A percentile compares a stretch with the other conserved stretches of the same genome.
These are phyloP conservation scores for Monosporascus sp. DNA, from an alignment of 2,329 filamentous ascomycete genomes.

Conservation along the genomic window DNA sequence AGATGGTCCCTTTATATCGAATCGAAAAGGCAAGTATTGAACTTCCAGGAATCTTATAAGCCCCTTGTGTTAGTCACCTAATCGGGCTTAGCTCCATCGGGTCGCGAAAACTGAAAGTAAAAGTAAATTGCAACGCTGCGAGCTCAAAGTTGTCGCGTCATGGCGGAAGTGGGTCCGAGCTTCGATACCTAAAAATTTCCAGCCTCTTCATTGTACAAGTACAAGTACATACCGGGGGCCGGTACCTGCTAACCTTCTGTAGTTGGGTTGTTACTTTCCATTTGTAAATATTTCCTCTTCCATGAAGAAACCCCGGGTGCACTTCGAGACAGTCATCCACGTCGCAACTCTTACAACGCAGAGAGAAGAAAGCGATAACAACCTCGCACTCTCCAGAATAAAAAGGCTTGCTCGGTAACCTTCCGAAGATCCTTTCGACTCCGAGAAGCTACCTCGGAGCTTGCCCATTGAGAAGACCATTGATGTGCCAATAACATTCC, in stretches of 20 bases:
- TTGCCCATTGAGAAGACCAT: constrained; percentile 15
- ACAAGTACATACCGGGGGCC: neutral
- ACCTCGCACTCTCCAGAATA: neutral
- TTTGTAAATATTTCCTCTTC: neutral
- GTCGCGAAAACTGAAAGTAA: constrained; percentile 10
- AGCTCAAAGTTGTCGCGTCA: neutral
- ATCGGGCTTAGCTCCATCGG: constrained; percentile 16
- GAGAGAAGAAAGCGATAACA: neutral
- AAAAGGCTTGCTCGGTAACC: neutral
- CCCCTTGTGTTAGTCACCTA: neutral
- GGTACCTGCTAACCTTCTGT: neutral
- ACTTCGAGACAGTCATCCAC: neutral
- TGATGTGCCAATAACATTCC: constrained; percentile 25
- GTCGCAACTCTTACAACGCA: neutral
- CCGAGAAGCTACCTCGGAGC: neutral
- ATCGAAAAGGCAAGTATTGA: too few relatives aligned
- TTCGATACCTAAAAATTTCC: constrained; percentile 18
- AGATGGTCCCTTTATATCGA: too few relatives aligned
- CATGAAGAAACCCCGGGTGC: neutral
- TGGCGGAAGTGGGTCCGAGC: neutral
- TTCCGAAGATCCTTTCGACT: neutral
- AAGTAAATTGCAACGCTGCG: too few relatives aligned
- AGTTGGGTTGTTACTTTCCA: neutral
- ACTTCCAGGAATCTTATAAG: too few relatives aligned
- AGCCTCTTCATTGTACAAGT: constrained; percentile 12